phyloP scores from a whole-genome alignment of 2,329 filamentous ascomycete species.

The Epichloe sibirici region DNA sequence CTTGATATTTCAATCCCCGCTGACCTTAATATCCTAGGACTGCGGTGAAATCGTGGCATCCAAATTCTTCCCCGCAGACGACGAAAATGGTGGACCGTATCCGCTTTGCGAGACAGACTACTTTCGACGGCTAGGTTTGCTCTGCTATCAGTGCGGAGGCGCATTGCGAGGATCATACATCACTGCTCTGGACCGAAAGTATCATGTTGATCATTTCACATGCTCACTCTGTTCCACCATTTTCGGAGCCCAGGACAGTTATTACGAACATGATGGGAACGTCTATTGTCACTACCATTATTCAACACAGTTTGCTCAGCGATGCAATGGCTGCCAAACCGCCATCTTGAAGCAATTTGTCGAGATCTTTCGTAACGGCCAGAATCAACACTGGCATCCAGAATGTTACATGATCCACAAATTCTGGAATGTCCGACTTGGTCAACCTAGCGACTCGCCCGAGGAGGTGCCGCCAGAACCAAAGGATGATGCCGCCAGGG shows the following conservation, averaged over 20 bases:
- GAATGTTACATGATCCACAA: slow-evolving; percentile 99
- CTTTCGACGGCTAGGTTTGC: slow-evolving; percentile 78
- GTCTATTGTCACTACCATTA: slow-evolving; percentile 99
- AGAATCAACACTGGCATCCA: slow-evolving; percentile 98
- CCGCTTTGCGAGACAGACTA: slow-evolving; percentile 97
- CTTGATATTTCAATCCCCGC: not conserved
- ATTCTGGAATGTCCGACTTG: slow-evolving; percentile 94
- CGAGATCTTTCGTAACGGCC: slow-evolving; percentile 93
- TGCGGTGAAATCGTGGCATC: slow-evolving; percentile 95
- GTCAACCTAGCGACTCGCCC: slow-evolving; percentile 42
- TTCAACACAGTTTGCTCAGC: slow-evolving; percentile 90
- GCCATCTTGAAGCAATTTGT: slow-evolving; percentile 98
- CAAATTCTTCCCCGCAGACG: slow-evolving; percentile 96
- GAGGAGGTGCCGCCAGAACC: slow-evolving; percentile 28
- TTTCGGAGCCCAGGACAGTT: slow-evolving; percentile 97
- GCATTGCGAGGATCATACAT: slow-evolving; percentile 95
- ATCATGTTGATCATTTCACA: slow-evolving; percentile 98
- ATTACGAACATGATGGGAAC: slow-evolving; percentile 93
- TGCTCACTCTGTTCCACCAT: slow-evolving; percentile 94
- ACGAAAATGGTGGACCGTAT: slow-evolving; percentile 80
- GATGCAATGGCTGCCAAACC: slow-evolving; percentile 93
- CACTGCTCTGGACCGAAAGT: slow-evolving; percentile 92
- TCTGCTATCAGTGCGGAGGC: slow-evolving; percentile 86
- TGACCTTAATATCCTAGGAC: slow-evolving; percentile 46
- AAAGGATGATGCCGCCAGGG: slow-evolving; percentile 50